Evolutionary conservation across 345 rosid genomes (phyloP).

Genomic region (Moricandia arvensis): DNA sequence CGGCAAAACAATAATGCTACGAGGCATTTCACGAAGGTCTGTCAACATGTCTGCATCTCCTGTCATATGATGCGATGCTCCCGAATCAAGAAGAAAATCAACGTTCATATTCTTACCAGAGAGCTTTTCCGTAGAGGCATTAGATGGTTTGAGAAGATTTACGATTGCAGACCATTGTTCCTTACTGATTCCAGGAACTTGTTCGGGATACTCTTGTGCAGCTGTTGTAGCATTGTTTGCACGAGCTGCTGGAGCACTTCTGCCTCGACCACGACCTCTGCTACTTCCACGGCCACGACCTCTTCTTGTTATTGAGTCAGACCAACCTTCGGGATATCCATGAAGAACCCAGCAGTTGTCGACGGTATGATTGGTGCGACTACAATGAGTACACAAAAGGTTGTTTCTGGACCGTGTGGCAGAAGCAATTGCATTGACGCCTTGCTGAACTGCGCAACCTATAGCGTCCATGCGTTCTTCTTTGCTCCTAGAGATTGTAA

Average conservation of each 20-base stretch:
- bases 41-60: background rate
- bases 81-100: background rate
- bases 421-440: background rate
- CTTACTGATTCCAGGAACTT: background rate
- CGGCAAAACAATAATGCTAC: too few relatives aligned
- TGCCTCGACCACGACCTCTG: too few relatives aligned
- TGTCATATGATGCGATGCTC: background rate
- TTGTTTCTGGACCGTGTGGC: background rate
- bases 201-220: background rate
- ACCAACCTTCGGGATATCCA: background rate
- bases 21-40: background rate
- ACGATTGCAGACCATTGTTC: background rate
- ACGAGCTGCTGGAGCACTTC: background rate
- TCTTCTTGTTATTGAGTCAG: background rate
- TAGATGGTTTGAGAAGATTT: rapidly evolving
- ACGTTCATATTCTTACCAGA: background rate
- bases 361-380: background rate
- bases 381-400: background rate
- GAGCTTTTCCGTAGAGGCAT: background rate
- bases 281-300: background rate
- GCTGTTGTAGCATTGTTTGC: background rate
- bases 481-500: background rate
- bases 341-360: background rate
- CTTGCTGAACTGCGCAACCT: background rate
- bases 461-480: background rate